phyloP scores from a whole-genome alignment of 345 rosid genomes.

The Nephelium lappaceum region DNA sequence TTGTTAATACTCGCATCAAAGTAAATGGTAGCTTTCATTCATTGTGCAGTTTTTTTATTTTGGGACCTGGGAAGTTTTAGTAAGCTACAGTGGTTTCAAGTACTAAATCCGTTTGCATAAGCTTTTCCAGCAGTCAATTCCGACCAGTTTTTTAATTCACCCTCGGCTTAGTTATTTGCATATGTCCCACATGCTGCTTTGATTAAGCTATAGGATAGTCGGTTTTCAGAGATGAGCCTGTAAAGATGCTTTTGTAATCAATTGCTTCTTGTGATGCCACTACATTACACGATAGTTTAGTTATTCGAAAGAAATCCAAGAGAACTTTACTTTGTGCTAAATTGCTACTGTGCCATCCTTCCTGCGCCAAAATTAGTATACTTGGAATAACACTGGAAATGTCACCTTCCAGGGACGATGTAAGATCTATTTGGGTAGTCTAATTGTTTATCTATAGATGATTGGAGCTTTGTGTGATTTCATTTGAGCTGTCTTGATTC shows the following conservation, averaged over 20 bases:
- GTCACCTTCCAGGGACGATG: constrained; percentile 11
- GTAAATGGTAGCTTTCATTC: constrained; percentile 2
- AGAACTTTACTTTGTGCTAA: not conserved
- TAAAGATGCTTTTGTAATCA: not conserved
- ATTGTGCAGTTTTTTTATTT: not conserved
- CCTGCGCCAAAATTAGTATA: constrained; percentile 1
- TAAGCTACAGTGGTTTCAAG: not conserved
- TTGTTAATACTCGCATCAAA: constrained; percentile 14
- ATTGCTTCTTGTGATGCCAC: constrained; percentile 1
- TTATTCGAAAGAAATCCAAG: not conserved
- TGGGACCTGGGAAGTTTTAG: not conserved
- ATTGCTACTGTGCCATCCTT: not conserved
- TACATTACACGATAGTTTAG: constrained; percentile 6
- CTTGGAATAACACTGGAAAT: constrained; percentile 8
- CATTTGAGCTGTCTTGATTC: not conserved
- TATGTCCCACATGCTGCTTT: not conserved
- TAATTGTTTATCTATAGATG: not conserved
- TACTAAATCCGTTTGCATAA: constrained; percentile 6
- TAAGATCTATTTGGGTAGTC: constrained; percentile 5
- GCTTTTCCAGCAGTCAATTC: not conserved
- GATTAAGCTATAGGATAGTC: constrained; percentile 2
- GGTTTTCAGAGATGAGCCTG: constrained; percentile 5
- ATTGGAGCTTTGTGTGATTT: constrained; percentile 11
- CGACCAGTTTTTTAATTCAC: constrained; percentile 8
- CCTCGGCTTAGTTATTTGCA: constrained; percentile 5